phyloP scores from a whole-genome alignment of 305 asterid genomes.

The Caryopteris hybrid region DNA sequence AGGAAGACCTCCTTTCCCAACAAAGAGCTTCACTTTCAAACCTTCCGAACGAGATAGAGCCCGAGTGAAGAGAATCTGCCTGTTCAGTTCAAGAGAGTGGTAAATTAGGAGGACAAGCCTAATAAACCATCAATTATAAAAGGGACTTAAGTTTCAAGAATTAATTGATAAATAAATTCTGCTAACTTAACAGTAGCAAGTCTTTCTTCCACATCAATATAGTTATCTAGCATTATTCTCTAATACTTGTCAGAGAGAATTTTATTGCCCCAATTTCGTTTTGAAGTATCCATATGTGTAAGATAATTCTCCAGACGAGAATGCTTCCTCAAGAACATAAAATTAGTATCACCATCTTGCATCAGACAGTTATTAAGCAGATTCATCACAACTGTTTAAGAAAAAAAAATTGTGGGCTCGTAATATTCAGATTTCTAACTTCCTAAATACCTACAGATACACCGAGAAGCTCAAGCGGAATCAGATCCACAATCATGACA shows the following conservation, averaged over 20 bases:
- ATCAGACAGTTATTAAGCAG: too few relatives aligned
- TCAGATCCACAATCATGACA: slow-evolving; percentile 4
- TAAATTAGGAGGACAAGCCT: slow-evolving; percentile 4
- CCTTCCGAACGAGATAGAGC: slow-evolving; percentile 85
- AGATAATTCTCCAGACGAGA: too few relatives aligned
- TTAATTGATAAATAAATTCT: not conserved
- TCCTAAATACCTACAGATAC: not conserved
- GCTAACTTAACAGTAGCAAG: not conserved
- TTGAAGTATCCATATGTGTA: too few relatives aligned
- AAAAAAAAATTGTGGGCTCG: too few relatives aligned
- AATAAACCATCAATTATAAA: too few relatives aligned
- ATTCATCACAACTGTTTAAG: too few relatives aligned
- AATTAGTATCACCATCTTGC: too few relatives aligned
- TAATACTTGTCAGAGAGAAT: too few relatives aligned
- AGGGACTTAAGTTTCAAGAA: too few relatives aligned
- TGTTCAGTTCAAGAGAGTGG: slow-evolving; percentile 30
- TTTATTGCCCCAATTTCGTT: too few relatives aligned
- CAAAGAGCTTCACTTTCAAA: slow-evolving; percentile 67
- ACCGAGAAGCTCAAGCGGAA: not conserved
- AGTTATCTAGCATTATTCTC: too few relatives aligned
- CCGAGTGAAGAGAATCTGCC: slow-evolving; percentile 64
- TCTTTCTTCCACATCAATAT: not conserved
- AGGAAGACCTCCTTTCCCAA: slow-evolving; percentile 91
- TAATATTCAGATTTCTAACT: not conserved
- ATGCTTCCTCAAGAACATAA: too few relatives aligned